Base-by-base conservation (phyloP, 176 grass and related monocot genomes). In the Melocanna baccifera region DNA sequence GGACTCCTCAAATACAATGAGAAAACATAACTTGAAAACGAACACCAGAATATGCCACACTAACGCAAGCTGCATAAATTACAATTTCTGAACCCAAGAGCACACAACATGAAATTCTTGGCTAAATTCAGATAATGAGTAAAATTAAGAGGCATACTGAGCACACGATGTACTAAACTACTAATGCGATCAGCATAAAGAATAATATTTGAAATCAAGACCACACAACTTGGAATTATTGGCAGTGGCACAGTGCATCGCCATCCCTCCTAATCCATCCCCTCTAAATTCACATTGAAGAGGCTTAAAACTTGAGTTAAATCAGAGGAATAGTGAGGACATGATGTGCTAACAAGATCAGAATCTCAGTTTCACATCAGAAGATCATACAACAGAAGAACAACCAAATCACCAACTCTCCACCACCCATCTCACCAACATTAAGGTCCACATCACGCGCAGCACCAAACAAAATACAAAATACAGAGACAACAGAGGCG, bases 11-110 rank as follows among this genome's bases (percentile, higher is more conserved):
- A 19, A 56, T 67, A 37, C 46, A 86, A 13, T 63, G 16, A 32
- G 62, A 71, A 83, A 57, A 37, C 18, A 81, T 13, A 29, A 59
- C 11, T 65, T 29, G 32, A n/a, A 81, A 14, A 83, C 7, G 28
- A 46, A 79, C 47, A 51, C 4, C 6, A 5, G 15, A 57, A 50
- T 43, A 59, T 25, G 20, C 0, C 62, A 15, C 46, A 15, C 16
- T 65, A 76, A 55, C 19, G 30, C 48, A 73, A 67, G 84, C 7
- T 57, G 65, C 7, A 69, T 9, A 68, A 73, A 69, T n/a, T 72
- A 36, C 20, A 50, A 34, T 18, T 18, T 73, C 67, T 76, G 40
- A 57, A 88, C 12, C 59, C 18, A 65, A 66, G 19, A 57, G 5
- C 5, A 29, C 29, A 69, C 6, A 16, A 29, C 56, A 81, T 56